Base-by-base conservation (phyloP, 495 filamentous ascomycete genomes). In the Neurospora tetrasperma region DNA sequence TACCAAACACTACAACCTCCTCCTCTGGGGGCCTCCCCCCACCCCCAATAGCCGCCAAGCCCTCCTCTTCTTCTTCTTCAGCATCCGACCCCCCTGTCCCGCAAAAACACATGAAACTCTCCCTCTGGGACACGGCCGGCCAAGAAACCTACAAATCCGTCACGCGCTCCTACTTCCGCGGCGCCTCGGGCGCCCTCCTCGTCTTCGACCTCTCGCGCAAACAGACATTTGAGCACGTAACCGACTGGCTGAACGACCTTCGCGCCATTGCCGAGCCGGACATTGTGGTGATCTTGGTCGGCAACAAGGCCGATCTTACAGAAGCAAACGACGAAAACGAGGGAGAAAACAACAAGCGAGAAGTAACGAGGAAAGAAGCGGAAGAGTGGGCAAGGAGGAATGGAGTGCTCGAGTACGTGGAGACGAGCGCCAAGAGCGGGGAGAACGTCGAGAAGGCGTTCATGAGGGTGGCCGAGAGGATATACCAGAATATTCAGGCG, bases 91-190 rank as follows among this genome's bases (percentile, higher is more conserved):
- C 73, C 39, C 70, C 72, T 11, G 74, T 78, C 27, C 79, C 77
- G 11, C 90, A 92, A 80, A 93, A 94, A 77, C 89, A 90, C 81
- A 93, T 92, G 91, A 93, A 93, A 75, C 82, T 88, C 42, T 84
- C 81, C 71, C 80, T 99, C 16, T 98, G 96, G 96, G 96, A 99
- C 80, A 99, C 96, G 0, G 96, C 96, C 35, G 96, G 96, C 5
- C 96, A 99, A 79, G 96, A 99, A 85, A 97, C 93, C 43, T 97
- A 97, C 84, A 96, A 96, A 79, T 93, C 91, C 69, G 94, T 99
- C 73, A 99, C 96, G 6, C 89, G 94, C 35, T 94, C 91, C 68
- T 99, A 99, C 83, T 99, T 99, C 83, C 90, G 96, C 40, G 96
- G 96, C 75, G 94, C 94, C 2, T 93, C 90, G 0, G 95, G 96